Conservation (phyloP, 1,139 yeast species). For the Protomyces gravidus region DNA sequence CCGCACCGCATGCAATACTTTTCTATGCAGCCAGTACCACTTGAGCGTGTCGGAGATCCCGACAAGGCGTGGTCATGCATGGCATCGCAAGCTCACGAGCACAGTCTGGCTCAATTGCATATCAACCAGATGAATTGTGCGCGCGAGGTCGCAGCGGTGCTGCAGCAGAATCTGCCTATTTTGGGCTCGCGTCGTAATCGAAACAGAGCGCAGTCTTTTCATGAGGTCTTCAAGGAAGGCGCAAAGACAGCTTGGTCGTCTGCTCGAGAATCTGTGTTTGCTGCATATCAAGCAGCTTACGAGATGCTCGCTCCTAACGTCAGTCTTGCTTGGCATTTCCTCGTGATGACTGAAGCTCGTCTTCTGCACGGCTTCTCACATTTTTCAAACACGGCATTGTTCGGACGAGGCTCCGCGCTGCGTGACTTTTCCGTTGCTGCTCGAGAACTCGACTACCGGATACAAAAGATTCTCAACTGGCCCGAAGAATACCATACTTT, state of each 20-base stretch:
- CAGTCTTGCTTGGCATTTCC: constrained; percentile 19
- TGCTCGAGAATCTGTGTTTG: not conserved
- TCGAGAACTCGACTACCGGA: constrained; percentile 71
- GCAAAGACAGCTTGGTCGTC: not conserved
- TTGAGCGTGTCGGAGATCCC: constrained; percentile 47
- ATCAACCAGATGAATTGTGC: constrained; percentile 34
- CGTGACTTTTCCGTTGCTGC: constrained; percentile 55
- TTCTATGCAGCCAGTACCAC: constrained; percentile 65
- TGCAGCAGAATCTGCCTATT: constrained; percentile 26
- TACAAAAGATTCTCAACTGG: constrained; percentile 71
- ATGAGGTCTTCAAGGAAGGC: constrained; percentile 4
- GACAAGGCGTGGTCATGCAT: constrained; percentile 13
- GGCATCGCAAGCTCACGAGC: constrained; percentile 28
- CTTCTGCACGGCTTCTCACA: constrained; percentile 43
- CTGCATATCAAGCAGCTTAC: not conserved
- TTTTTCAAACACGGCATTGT: constrained; percentile 43
- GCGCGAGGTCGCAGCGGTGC: constrained; percentile 32
- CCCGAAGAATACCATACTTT: constrained; percentile 74
- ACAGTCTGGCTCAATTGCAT: constrained; percentile 29
- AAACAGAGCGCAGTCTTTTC: constrained; percentile 9
- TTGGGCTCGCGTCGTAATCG: constrained; percentile 7
- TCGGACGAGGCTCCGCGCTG: constrained; percentile 39
- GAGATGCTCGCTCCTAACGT: not conserved
- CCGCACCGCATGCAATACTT: constrained; percentile 72
- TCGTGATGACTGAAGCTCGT: constrained; percentile 37